phyloP scores from a whole-genome alignment of 2,329 filamentous ascomycete genomes.

The Fusarium guadeloupense region DNA sequence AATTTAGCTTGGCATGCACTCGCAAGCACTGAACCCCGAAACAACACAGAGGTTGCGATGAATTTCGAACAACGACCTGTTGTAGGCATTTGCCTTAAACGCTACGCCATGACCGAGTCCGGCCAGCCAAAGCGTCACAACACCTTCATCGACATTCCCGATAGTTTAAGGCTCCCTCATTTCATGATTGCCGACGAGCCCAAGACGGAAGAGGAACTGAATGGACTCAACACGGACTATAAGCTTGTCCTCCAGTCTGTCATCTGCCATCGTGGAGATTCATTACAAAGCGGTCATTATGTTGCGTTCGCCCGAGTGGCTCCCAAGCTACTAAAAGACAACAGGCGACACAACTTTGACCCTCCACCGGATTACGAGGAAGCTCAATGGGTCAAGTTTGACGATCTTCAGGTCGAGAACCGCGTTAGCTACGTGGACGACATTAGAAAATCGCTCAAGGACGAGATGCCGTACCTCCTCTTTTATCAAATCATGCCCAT shows the following conservation, averaged over 20 bases:
- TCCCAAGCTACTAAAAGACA: slow-evolving; percentile 68
- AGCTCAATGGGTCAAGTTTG: slow-evolving; percentile 88
- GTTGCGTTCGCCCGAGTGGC: slow-evolving; percentile 83
- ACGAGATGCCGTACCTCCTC: slow-evolving; percentile 92
- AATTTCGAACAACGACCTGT: slow-evolving; percentile 89
- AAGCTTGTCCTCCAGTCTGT: slow-evolving; percentile 91
- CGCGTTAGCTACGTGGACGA: slow-evolving; percentile 83
- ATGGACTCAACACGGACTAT: slow-evolving; percentile 85
- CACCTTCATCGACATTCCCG: slow-evolving; percentile 90
- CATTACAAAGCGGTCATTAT: slow-evolving; percentile 90
- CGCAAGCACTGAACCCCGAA: slow-evolving; percentile 60
- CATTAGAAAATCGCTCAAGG: slow-evolving; percentile 75
- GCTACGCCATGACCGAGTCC: slow-evolving; percentile 76
- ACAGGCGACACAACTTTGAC: slow-evolving; percentile 63
- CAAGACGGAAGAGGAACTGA: slow-evolving; percentile 63
- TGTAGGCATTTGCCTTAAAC: slow-evolving; percentile 90
- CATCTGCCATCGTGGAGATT: slow-evolving; percentile 89
- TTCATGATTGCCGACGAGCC: slow-evolving; percentile 84
- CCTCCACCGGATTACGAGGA: slow-evolving; percentile 73
- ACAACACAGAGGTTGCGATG: slow-evolving; percentile 83
- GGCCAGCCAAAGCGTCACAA: slow-evolving; percentile 77
- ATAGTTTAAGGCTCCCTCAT: slow-evolving; percentile 81
- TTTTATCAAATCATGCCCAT: slow-evolving; percentile 96
- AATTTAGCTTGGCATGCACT: slow-evolving; percentile 83
- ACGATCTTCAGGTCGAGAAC: slow-evolving; percentile 76